Evolutionary conservation across 1,284 basidiomycete genomes (phyloP), one percentile per base, ranked within the genome.

Genomic region (Veloboletus limbatus): DNA sequence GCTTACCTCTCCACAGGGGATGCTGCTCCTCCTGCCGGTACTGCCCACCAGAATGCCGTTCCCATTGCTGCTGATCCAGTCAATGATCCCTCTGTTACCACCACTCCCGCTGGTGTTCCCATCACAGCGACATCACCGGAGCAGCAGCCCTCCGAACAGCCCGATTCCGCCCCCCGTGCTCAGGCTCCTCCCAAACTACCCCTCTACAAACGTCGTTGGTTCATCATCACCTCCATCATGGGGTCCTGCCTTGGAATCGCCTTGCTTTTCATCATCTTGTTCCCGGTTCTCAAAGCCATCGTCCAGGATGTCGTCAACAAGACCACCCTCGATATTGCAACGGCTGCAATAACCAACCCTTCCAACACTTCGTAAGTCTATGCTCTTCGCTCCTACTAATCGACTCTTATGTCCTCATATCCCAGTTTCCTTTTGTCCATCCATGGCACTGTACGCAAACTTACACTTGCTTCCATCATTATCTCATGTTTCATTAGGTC

Each of bases 201-300:
- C 4, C 48, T 75, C 14, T 73, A 69, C 54, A 74, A 69, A 49
- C 63, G 65, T 47, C 64, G 62, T 30, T 69, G 64, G 62, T 74
- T 82, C 55, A 76, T 85, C 45, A 60, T 81, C 40, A 69, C 60
- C 34, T 55, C 54, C 43, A 37, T 64, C 41, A 49, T 74, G 21
- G 55, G 47, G 2, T 50, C 71, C 14, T 71, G 75, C 8, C 55
- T 85, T 14, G 76, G 69, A 32, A 82, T 87, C 43, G 78, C 73
- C 10, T 60, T 85, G 16, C 60, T 86, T 8, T 85, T 86, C 65
- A 75, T 85, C 48, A 42, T 84, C 21, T 62, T 85, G 18, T 86
- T 76, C 59, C 82, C 83, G 6, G 78, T 86, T 47, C 69, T 86
- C 45, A 72, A 68, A 39, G 82, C 83, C 31, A 81, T 85, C 49